Evolutionary conservation across 257 asterid species (phyloP), one percentile per base, ranked within the genome.

Genomic region (Primulina huaijiensis): DNA sequence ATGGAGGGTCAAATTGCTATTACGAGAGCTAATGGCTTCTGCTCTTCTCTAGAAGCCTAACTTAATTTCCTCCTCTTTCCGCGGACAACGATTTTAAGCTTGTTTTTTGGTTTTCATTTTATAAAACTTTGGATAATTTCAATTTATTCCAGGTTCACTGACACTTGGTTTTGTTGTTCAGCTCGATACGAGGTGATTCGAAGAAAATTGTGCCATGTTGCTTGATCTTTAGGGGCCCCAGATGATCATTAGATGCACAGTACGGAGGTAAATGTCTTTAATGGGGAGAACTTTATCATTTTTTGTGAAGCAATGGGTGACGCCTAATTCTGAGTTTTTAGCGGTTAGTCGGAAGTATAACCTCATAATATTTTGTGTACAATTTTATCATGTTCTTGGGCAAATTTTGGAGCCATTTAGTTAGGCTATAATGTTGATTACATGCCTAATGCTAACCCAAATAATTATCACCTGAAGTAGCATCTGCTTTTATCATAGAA

Each of bases 221-320:
- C 40, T 62, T 70, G 63, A 29, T 64, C 66, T 65, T 73, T 46
- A 68, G 80, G 77, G 62, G 81, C 66, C 78, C 89, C 40, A 85
- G 72, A 72, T 87, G 98, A 76, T 76, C 90, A 0, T 69, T 82
- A 73, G 91, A 91, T 80, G 69, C 87, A 11, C 77, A 92, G 7
- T 83, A 79, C 75, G 98, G 82, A 80, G 98, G 98, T 81, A 71
- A 57, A 33, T 10, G 37, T 46, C 53, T 10, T 43, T 17, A 37
- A 58, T 29, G 17, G 8, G 38, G 21, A 6, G 29, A 58, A 25
- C 31, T 58, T 3, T 46, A 7, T 14, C 20, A 46, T 46, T 46
- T 46, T 46, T 19, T 21, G 10, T 7, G 27, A 25, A 58, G 31
- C 27, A 3, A 9, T 12, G 31, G 31, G 7, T 58, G 53, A 43